These are phyloP conservation scores for Raphanus raphanistrum DNA, from an alignment of 345 rosid genomes.

Conservation along the genomic window DNA sequence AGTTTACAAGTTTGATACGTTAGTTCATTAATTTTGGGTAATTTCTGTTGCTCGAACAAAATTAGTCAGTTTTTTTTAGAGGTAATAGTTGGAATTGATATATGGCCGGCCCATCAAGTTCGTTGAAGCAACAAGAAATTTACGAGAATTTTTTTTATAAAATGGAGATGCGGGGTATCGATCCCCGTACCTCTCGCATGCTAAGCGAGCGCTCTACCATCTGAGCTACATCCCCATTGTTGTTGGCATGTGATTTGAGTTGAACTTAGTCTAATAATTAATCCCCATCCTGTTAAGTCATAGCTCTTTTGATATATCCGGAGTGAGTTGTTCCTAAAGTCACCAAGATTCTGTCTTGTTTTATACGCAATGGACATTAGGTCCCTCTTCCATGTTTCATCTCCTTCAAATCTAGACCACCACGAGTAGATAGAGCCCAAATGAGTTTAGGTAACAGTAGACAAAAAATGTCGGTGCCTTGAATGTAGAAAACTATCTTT, in stretches of 20 bases:
- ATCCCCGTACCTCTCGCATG: slow-evolving; percentile 91
- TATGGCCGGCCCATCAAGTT: background rate
- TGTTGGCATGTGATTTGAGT: too few relatives aligned
- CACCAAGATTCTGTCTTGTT: slow-evolving; percentile 1
- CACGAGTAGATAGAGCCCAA: background rate
- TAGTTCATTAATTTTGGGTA: background rate
- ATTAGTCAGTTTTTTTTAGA: background rate
- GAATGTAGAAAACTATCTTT: too few relatives aligned
- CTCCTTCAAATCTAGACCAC: slow-evolving; percentile 9
- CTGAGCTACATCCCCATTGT: slow-evolving; percentile 43
- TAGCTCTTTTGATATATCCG: background rate
- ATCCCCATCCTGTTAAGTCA: too few relatives aligned
- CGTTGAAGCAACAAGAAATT: background rate
- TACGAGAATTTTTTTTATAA: background rate
- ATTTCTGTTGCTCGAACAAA: background rate
- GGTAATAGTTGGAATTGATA: background rate
- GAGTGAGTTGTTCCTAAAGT: background rate
- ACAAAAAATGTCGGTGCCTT: too few relatives aligned
- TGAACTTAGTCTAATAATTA: too few relatives aligned
- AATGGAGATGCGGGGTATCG: slow-evolving; percentile 85
- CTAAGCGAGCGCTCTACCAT: slow-evolving; percentile 72
- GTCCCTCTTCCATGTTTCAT: slow-evolving; percentile 26
- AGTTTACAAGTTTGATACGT: background rate
- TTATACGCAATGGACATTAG: slow-evolving; percentile 9
- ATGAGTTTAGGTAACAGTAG: too few relatives aligned